These are phyloP conservation scores for Fistulina hepatica DNA, from an alignment of 1,284 basidiomycete genomes.

Conservation along the genomic window DNA sequence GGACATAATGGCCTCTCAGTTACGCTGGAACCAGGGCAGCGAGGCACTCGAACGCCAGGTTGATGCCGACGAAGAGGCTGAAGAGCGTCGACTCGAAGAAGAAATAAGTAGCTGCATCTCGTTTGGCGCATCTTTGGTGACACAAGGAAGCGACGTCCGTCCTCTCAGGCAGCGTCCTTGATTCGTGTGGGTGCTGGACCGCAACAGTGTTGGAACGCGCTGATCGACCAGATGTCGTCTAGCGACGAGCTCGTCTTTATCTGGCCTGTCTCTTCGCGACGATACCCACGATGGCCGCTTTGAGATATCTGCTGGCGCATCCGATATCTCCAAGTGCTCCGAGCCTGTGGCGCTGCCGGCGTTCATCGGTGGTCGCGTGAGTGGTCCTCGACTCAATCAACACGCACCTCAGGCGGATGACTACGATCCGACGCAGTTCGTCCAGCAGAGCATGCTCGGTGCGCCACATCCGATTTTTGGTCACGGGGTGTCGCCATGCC, in stretches of 20 bases:
- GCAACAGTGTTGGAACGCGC: slow-evolving; percentile 11
- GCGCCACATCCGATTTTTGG: slow-evolving; percentile 66
- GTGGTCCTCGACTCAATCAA: slow-evolving; percentile 57
- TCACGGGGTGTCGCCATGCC: slow-evolving; percentile 59
- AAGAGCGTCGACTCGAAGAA: slow-evolving; percentile 61
- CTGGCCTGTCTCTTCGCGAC: too few relatives aligned
- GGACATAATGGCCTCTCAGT: slow-evolving; percentile 30
- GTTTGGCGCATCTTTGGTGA: slow-evolving; percentile 53
- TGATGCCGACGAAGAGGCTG: slow-evolving; percentile 66
- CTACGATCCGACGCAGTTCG: slow-evolving; percentile 53
- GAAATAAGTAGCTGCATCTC: slow-evolving; percentile 65
- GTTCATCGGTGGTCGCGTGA: slow-evolving; percentile 66
- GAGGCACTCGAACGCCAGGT: slow-evolving; percentile 68
- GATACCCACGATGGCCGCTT: too few relatives aligned
- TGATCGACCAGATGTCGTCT: slow-evolving; percentile 12
- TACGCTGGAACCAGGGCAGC: slow-evolving; percentile 36
- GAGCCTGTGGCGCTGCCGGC: slow-evolving; percentile 59
- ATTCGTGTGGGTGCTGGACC: slow-evolving; percentile 5
- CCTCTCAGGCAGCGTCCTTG: too few relatives aligned
- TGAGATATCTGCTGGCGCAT: too few relatives aligned
- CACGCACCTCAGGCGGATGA: slow-evolving; percentile 62
- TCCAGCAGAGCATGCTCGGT: slow-evolving; percentile 40
- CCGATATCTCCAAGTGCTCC: slow-evolving; percentile 18
- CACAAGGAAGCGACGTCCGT: too few relatives aligned
- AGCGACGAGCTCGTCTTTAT: too few relatives aligned